phyloP scores from a whole-genome alignment of 768 basidiomycete species.

The Macrolepiota albuminosa region DNA sequence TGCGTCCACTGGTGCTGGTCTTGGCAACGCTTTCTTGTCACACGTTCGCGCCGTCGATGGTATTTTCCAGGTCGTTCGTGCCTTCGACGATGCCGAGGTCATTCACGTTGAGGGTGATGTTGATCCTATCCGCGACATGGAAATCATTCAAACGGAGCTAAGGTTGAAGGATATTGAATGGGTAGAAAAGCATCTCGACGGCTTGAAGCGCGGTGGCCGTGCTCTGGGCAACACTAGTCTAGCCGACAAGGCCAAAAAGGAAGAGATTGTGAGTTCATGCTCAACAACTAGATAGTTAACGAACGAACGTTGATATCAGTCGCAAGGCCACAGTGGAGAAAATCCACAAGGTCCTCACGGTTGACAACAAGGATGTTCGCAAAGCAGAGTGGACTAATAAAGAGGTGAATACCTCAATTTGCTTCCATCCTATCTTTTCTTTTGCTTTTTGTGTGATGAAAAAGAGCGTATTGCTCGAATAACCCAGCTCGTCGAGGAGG shows the following conservation, averaged over 20 bases:
- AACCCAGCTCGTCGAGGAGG: constrained; percentile 97
- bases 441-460: constrained; percentile 42
- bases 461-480: constrained; percentile 76
- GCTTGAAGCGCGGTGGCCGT: constrained; percentile 68
- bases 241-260: constrained; percentile 93
- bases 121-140: constrained; percentile 93
- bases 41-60: constrained; percentile 98
- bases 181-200: constrained; percentile 88
- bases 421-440: not conserved
- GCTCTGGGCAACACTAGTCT: constrained; percentile 70
- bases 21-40: constrained; percentile 96
- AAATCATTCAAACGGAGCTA: constrained; percentile 92
- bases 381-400: constrained; percentile 95
- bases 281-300: not conserved
- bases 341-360: constrained; percentile 70
- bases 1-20: constrained; percentile 95
- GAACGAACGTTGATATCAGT: not conserved
- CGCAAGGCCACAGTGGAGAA: constrained; percentile 82
- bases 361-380: constrained; percentile 84
- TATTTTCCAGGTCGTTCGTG: constrained; percentile 97
- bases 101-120: constrained; percentile 99
- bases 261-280: constrained; percentile 70
- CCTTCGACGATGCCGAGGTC: constrained; percentile 99
- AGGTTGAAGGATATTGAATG: constrained; percentile 98
- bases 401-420: constrained; percentile 59